Base-by-base conservation (phyloP, 306 rosid genomes). In the Crataegus laevigata region DNA sequence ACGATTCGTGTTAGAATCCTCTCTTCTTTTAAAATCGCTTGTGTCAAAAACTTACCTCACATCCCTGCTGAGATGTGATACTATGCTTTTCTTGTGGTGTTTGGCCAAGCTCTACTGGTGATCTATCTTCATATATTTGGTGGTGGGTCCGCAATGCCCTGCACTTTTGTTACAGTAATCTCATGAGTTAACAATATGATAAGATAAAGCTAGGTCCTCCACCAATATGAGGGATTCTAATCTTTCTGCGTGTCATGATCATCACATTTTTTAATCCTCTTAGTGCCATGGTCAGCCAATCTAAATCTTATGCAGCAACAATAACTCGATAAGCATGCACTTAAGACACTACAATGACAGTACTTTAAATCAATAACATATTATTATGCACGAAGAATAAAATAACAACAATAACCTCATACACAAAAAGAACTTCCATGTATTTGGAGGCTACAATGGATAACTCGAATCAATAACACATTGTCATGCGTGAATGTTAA, bases 81-180 rank as follows among this genome's bases (percentile, higher is more conserved):
- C 71, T 7, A 47, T 54, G 66, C 79, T 72, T 77, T 38, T 47
- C 54, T 15, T 17, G 4, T 43, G 58, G n/a, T 68, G 85, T 85
- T 85, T 67, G 89, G 89, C 82, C 69, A 78, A 74, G 69, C 81
- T 30, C 89, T 83, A 69, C 83, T 65, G 69, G 82, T 47, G 87
- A 81, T 78, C 81, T 59, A 80, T 69, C 79, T 8, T 73, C 13
- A 59, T 47, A 75, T 47, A 32, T 79, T 80, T 75, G 58, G 47
- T 78, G 64, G 72, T n/a, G 88, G 94, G 86, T 63, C 91, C 83
- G 55, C 30, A 58, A 42, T 80, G 78, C 81, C 71, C 14, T 80
- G 79, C 82, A 78, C 89, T 87, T 83, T 85, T 76, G 73, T 64
- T 52, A 73, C 79, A 70, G 76, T 77, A 40, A 68, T 78, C 21